phyloP scores from a whole-genome alignment of 176 grass and related monocot species.

The Luzula sylvatica region DNA sequence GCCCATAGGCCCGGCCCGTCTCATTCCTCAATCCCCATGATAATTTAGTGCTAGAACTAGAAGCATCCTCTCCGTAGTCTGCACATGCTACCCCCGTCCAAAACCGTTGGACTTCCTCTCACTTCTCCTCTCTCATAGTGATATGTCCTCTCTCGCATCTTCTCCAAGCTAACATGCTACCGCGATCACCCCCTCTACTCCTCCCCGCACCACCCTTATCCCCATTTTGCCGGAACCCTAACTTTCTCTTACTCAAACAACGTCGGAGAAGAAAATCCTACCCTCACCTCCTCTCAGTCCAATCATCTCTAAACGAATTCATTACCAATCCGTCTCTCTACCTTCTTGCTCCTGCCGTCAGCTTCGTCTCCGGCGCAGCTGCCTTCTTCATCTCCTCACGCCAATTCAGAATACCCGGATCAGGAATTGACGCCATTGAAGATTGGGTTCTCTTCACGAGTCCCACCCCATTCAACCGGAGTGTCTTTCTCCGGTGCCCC shows the following conservation, averaged over 20 bases:
- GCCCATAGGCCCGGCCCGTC: too few relatives aligned
- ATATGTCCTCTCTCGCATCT: background rate
- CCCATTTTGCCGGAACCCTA: background rate
- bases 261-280: conserved; percentile 21
- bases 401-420: background rate
- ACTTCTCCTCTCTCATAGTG: background rate
- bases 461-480: conserved; percentile 85
- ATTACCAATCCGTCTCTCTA: conserved; percentile 36
- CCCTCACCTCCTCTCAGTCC: conserved; percentile 11
- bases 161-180: conserved; percentile 39
- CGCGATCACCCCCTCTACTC: conserved; percentile 18
- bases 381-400: conserved; percentile 22
- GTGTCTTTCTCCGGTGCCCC: conserved; percentile 78
- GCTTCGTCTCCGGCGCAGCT: conserved; percentile 33
- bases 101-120: too few relatives aligned
- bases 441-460: conserved; percentile 80
- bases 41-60: too few relatives aligned
- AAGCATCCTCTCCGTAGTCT: too few relatives aligned
- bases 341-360: conserved; percentile 39
- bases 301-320: conserved; percentile 40
- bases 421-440: background rate
- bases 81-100: too few relatives aligned
- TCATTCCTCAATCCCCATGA: too few relatives aligned
- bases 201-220: conserved; percentile 1
- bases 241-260: conserved; percentile 11